Percentiles rank a stretch among this genome's conserved stretches.
Evolutionary conservation across 371 early-diverging fungal genomes (phyloP).

Genomic region (Capillidium heterosporum): DNA sequence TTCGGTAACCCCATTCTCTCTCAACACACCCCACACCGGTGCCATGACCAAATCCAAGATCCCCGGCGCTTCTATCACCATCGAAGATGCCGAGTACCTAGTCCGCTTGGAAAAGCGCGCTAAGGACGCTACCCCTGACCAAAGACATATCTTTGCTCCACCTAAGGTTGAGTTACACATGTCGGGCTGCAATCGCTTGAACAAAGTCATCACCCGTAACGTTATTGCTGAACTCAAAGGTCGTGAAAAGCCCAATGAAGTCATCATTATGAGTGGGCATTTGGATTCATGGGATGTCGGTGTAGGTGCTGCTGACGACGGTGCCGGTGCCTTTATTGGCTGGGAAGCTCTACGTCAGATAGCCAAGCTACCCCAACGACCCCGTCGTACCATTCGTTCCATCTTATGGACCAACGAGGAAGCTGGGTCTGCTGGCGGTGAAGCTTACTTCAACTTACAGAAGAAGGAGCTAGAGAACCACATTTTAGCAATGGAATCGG

Average conservation of each 20-base stretch:
- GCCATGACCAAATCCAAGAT: conserved; percentile 12
- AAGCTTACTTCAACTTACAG: conserved; percentile 22
- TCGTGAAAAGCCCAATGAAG: conserved; percentile 22
- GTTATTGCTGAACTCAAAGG: conserved; percentile 30
- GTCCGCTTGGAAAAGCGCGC: conserved; percentile 19
- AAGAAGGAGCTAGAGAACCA: conserved; percentile 14
- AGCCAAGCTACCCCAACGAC: conserved; percentile 12
- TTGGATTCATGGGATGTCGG: conserved; percentile 41
- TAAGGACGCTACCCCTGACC: conserved; percentile 4
- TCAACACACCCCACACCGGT: conserved; percentile 27
- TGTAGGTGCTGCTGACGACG: conserved; percentile 29
- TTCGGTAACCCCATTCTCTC: conserved; percentile 23
- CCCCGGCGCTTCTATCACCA: conserved; percentile 28
- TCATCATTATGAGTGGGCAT: conserved; percentile 31
- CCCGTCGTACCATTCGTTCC: conserved; percentile 30
- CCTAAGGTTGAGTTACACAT: conserved; percentile 24
- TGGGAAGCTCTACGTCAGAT: conserved; percentile 30
- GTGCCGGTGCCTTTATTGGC: conserved; percentile 26
- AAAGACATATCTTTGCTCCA: conserved; percentile 9
- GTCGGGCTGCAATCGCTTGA: conserved; percentile 13
- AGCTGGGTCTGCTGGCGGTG: conserved; percentile 23
- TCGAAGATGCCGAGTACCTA: conserved; percentile 26
- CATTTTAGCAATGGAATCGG: conserved; percentile 31
- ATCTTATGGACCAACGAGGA: conserved; percentile 40
- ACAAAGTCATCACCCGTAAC: conserved; percentile 20